Percentiles rank a stretch among this genome's conserved stretches.
These are phyloP conservation scores for Moniliophthora roreri DNA, from an alignment of 1,284 basidiomycete genomes.

Conservation along the genomic window DNA sequence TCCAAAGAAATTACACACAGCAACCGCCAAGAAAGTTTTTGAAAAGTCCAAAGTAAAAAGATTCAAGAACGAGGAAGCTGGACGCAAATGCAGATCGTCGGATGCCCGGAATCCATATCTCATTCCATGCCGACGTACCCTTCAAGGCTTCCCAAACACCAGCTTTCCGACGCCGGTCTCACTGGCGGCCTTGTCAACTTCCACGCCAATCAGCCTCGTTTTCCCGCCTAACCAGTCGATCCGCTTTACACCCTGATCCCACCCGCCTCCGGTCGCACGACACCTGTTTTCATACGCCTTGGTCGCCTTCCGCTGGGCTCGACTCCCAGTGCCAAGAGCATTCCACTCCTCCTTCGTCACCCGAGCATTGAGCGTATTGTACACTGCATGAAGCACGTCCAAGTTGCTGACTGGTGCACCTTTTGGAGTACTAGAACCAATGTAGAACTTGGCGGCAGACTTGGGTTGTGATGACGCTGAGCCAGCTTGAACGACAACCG, in stretches of 20 bases:
- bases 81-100: no score
- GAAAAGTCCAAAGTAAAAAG: no score
- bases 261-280: conserved; percentile 57
- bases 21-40: no score
- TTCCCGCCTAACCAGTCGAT: conserved; percentile 67
- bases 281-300: conserved; percentile 65
- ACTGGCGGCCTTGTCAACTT: conserved; percentile 49
- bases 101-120: no score
- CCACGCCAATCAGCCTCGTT: conserved; percentile 60
- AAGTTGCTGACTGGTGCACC: conserved; percentile 51
- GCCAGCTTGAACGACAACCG: conserved; percentile 40
- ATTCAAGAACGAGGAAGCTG: no score
- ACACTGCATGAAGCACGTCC: conserved; percentile 61
- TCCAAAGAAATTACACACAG: no score
- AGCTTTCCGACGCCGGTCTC: conserved; percentile 44
- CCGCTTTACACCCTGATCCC: conserved; percentile 65
- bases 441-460: conserved; percentile 16
- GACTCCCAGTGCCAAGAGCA: conserved; percentile 51
- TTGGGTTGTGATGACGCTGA: conserved; percentile 23
- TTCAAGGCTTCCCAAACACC: conserved; percentile 45
- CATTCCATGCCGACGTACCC: not conserved
- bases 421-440: conserved; percentile 26
- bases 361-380: conserved; percentile 53
- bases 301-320: conserved; percentile 52
- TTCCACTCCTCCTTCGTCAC: conserved; percentile 68